These are phyloP conservation scores for Rhizopus delemar DNA, from an alignment of 371 early-diverging fungal species.

Conservation along the genomic window DNA sequence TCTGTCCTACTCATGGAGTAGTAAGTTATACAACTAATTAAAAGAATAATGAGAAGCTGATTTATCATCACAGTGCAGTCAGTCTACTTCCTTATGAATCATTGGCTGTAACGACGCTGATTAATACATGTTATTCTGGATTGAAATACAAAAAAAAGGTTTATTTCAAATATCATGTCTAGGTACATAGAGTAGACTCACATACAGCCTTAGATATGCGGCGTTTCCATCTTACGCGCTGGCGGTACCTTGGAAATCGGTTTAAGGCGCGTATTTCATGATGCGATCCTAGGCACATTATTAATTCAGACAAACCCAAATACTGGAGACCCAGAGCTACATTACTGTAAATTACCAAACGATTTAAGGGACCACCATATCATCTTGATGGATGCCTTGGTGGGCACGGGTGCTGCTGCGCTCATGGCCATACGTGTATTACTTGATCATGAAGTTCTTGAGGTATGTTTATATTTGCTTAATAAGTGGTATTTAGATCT, in stretches of 20 bases:
- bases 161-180: not conserved
- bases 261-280: constrained; percentile 75
- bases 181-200: no score
- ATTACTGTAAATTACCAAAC: constrained; percentile 74
- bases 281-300: constrained; percentile 83
- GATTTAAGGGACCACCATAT: constrained; percentile 62
- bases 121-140: constrained; percentile 62
- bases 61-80: constrained; percentile 48
- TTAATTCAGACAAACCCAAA: constrained; percentile 81
- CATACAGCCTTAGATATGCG: constrained; percentile 54
- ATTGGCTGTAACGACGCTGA: constrained; percentile 64
- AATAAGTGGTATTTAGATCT: not conserved
- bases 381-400: constrained; percentile 76
- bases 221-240: constrained; percentile 84
- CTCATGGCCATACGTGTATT: constrained; percentile 91
- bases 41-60: not conserved
- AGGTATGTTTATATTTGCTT: constrained; percentile 29
- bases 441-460: constrained; percentile 84
- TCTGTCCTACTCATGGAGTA: constrained; percentile 84
- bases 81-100: constrained; percentile 60
- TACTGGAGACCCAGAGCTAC: constrained; percentile 83
- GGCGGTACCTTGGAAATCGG: constrained; percentile 90
- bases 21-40: constrained; percentile 30
- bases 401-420: constrained; percentile 88
- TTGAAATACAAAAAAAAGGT: constrained; percentile 45